Base-by-base conservation (phyloP, 176 grass and related monocot genomes). In the Calamus simplicifolius region DNA sequence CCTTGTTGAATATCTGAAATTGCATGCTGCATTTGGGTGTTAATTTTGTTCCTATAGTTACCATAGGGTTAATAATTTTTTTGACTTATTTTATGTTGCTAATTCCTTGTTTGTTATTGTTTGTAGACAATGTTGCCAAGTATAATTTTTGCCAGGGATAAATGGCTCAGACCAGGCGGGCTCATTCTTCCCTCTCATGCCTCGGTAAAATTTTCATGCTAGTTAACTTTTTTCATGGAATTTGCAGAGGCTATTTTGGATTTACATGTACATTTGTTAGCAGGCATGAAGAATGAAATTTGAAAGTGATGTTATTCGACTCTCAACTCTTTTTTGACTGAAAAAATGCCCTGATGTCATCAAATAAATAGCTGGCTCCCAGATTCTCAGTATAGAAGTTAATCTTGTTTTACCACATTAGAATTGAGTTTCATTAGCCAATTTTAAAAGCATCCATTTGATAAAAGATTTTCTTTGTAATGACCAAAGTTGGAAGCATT, bases 171-270 rank as follows among this genome's bases (percentile, higher is more conserved):
- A 52, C 75, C 84, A 51, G 93, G 93, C 50, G 93, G 93, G 49
- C 84, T 98, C 80, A 89, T 98, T 85, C 79, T 98, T 82, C 93
- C 93, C 29, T 98, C 93, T 13, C 93, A 92, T 80, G 93, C 93
- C 52, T 78, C 79, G 66, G 93, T 98, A 92, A 69, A 63, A 67
- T 18, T 69, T 56, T 52, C 25, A 51, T 18, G 62, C 27, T 18
- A 55, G 21, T 52, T 68, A 27, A 51, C 19, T 66, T 8, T 19
- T 54, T 25, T 25, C 50, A 5, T 58, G 53, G 35, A 66, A 70
- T 63, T 69, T 56, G 52, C 48, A 61, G 51, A 62, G 54, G 29
- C 31, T 51, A 38, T 5, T 69, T 54, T 28, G 49, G 16, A 51
- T 43, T 43, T 13, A 12, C 35, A 43, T 43, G 35, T 43, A 43